Evolutionary conservation across 306 rosid species (phyloP), one percentile per base, ranked within the genome.

Genomic region (Quercus cerris): DNA sequence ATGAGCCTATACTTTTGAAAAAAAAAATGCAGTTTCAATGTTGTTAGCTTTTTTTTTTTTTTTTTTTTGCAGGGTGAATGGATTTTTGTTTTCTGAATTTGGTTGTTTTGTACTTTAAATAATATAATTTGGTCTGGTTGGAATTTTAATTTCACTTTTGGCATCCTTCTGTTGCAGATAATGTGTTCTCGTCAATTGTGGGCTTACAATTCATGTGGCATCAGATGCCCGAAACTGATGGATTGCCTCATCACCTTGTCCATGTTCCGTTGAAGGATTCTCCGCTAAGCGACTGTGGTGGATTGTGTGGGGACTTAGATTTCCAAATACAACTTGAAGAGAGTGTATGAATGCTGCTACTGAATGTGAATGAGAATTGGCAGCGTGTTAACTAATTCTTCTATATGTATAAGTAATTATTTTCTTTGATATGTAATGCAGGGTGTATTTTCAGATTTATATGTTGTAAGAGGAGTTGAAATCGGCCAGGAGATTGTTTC

Each of bases 391-490:
- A 52, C 75, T 58, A 75, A 73, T 70, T 44, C 74, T 81, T 51
- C 35, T 81, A 61, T 63, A 44, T 70, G 70, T 69, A 28, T 28
- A 55, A 79, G 56, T 52, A 57, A 84, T 71, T 70, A 55, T 76
- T 83, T 62, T 58, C 59, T 77, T 81, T 78, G 49, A 27, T 80
- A 64, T 84, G 56, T 82, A 55, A 80, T 89, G 90, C 93, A 94
- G 98, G 99, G 99, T 74, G 97, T 91, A 75, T 94, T 87, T 88
- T 91, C 99, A 6, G 99, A 94, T 90, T 79, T 93, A 51, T 91
- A 80, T 81, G 97, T 85, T 75, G 99, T 93, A 33, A 91, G 85
- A 82, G 99, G 99, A 80, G 51, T 87, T 75, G 94, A 94, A 88
- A 90, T 91, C 74, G 99, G 99, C 61, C 99, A 87, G 68, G 99